These are phyloP conservation scores for Hypomyces rosellus DNA, from an alignment of 2,329 filamentous ascomycete species.

Conservation along the genomic window DNA sequence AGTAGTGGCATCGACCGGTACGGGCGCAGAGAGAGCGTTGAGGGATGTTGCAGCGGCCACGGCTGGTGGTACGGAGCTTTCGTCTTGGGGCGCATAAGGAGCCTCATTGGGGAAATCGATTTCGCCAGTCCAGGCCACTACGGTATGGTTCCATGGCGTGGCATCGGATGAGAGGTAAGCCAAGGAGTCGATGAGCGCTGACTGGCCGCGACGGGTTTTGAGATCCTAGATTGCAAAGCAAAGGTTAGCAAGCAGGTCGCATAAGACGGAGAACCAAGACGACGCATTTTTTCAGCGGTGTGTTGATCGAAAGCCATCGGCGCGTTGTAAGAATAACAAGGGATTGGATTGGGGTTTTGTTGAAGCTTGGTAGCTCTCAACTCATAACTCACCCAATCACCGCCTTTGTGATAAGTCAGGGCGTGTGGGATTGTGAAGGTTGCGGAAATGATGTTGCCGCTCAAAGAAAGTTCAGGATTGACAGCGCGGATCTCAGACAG, in stretches of 20 bases:
- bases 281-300: no score
- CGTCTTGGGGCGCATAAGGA: conserved; percentile 38
- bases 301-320: background rate
- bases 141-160: conserved; percentile 82
- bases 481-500: conserved; percentile 49
- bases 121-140: conserved; percentile 94
- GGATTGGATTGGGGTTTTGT: background rate
- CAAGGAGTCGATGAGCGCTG: conserved; percentile 87
- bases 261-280: background rate
- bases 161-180: conserved; percentile 78
- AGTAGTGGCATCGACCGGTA: conserved; percentile 61
- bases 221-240: conserved; percentile 53
- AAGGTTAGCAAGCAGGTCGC: background rate
- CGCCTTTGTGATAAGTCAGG: conserved; percentile 50
- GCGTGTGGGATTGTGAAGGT: conserved; percentile 59
- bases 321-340: no score
- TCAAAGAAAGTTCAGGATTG: conserved; percentile 52
- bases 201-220: conserved; percentile 73
- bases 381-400: conserved; percentile 51
- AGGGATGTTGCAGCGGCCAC: conserved; percentile 48
- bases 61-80: conserved; percentile 38
- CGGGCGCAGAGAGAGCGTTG: conserved; percentile 72
- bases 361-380: background rate
- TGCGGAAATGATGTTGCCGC: conserved; percentile 60
- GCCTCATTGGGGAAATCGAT: conserved; percentile 50